Conservation (phyloP, 2,329 filamentous ascomycete genomes). For the Aspergillus ustus region DNA sequence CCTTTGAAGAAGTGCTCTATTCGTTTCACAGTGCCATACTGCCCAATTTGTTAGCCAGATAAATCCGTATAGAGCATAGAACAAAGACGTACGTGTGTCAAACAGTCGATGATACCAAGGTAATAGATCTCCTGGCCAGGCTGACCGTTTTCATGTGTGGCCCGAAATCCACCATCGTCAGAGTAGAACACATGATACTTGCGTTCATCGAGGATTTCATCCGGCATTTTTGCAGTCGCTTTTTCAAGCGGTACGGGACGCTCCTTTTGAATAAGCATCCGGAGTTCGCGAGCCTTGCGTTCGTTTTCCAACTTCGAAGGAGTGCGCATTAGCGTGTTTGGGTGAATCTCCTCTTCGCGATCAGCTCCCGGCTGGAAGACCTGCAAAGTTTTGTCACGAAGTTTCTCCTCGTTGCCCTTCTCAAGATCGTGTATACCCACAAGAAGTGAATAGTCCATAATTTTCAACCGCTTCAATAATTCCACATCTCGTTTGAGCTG, state of each 20-base stretch:
- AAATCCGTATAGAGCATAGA: neutral
- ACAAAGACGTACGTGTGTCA: slow-evolving; percentile 79
- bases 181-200: slow-evolving; percentile 85
- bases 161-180: slow-evolving; percentile 90
- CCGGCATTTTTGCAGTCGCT: slow-evolving; percentile 82
- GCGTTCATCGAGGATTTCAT: slow-evolving; percentile 78
- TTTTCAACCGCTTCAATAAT: slow-evolving; percentile 83
- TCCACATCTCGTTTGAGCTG: slow-evolving; percentile 88
- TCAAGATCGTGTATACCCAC: slow-evolving; percentile 91
- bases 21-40: slow-evolving; percentile 95
- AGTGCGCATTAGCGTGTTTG: slow-evolving; percentile 77
- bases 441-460: slow-evolving; percentile 98
- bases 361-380: slow-evolving; percentile 91
- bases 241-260: slow-evolving; percentile 91
- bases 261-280: slow-evolving; percentile 90
- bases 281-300: slow-evolving; percentile 85
- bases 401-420: slow-evolving; percentile 92
- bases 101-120: slow-evolving; percentile 95
- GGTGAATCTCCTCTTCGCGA: slow-evolving; percentile 63
- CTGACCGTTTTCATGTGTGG: slow-evolving; percentile 86
- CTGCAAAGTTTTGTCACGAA: slow-evolving; percentile 85
- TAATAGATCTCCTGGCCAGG: slow-evolving; percentile 95
- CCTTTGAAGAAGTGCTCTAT: slow-evolving; percentile 98
- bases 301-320: slow-evolving; percentile 92
- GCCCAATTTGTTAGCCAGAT: slow-evolving; percentile 13